phyloP scores from a whole-genome alignment of 148 eudicot species.

The Fagopyrum tataricum region DNA sequence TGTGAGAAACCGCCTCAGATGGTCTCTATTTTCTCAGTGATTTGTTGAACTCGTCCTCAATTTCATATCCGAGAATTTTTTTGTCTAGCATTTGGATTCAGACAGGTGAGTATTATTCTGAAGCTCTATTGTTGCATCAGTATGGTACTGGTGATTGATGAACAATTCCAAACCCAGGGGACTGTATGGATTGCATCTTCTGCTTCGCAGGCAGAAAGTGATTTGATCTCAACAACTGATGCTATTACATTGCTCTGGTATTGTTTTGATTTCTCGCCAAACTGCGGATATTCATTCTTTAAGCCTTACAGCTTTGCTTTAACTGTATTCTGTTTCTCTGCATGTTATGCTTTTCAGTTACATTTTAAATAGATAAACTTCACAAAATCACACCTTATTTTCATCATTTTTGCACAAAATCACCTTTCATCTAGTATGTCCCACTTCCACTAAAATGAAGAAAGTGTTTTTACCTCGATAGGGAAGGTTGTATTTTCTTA shows the following conservation, averaged over 20 bases:
- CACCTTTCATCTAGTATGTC: too few relatives aligned
- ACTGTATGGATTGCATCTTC: constrained; percentile 7
- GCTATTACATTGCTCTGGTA: background rate
- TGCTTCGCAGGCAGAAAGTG: constrained; percentile 6
- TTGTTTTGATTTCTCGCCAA: background rate
- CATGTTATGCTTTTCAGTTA: too few relatives aligned
- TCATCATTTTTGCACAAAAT: too few relatives aligned
- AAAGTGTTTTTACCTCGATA: too few relatives aligned
- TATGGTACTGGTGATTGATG: constrained; percentile 5
- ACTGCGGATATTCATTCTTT: background rate
- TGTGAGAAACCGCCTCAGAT: constrained; percentile 22
- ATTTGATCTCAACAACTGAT: background rate
- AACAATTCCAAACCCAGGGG: background rate
- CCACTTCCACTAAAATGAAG: too few relatives aligned
- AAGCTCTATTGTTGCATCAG: background rate
- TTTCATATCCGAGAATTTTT: background rate
- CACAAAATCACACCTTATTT: too few relatives aligned
- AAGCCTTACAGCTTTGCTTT: background rate
- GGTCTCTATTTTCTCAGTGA: background rate
- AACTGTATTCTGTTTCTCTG: too few relatives aligned
- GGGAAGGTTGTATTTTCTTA: too few relatives aligned
- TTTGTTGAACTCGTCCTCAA: background rate
- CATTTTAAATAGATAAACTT: too few relatives aligned
- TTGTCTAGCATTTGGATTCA: background rate
- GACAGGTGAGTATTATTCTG: background rate